A percentile compares a stretch with the other conserved stretches of the same genome.
phyloP scores from a whole-genome alignment of 352 stramenopile species.

The Globisporangium abappressorium region DNA sequence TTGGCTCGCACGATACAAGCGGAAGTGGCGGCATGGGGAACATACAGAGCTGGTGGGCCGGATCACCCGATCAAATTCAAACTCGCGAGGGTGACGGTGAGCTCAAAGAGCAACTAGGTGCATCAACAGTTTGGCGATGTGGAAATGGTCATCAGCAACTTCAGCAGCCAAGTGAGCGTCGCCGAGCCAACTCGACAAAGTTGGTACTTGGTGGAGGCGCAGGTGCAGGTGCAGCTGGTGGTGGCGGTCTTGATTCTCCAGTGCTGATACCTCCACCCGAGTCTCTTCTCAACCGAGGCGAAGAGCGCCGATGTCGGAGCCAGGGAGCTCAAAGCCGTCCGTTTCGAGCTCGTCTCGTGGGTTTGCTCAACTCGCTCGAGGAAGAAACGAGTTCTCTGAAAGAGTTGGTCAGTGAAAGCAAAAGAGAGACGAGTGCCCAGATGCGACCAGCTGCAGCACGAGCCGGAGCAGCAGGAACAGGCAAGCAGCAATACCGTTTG shows the following conservation, averaged over 20 bases:
- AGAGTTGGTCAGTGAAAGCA: constrained; percentile 17
- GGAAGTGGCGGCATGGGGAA: constrained; percentile 20
- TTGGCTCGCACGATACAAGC: constrained; percentile 13
- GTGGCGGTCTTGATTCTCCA: not conserved
- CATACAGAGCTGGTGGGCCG: constrained; percentile 66
- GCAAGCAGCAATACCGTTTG: not conserved
- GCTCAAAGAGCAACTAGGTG: constrained; percentile 18
- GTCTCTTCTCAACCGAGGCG: not conserved
- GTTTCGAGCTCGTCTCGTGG: constrained; percentile 57
- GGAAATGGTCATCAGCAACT: not conserved
- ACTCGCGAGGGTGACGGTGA: not conserved
- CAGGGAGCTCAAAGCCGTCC: constrained; percentile 27
- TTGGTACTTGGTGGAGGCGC: not conserved
- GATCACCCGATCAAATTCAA: constrained; percentile 6
- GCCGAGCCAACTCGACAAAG: constrained; percentile 3
- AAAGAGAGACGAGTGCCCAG: not conserved
- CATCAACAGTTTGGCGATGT: constrained; percentile 1
- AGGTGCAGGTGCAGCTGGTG: not conserved
- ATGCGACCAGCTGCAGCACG: constrained; percentile 3
- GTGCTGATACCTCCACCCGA: not conserved
- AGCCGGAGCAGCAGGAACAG: not conserved
- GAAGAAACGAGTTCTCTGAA: constrained; percentile 61
- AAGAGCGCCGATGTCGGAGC: constrained; percentile 17
- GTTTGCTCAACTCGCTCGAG: constrained; percentile 63
- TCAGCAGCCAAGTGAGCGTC: constrained; percentile 5